Conservation (phyloP, 1,139 yeast genomes). For the Meyerozyma sp. region DNA sequence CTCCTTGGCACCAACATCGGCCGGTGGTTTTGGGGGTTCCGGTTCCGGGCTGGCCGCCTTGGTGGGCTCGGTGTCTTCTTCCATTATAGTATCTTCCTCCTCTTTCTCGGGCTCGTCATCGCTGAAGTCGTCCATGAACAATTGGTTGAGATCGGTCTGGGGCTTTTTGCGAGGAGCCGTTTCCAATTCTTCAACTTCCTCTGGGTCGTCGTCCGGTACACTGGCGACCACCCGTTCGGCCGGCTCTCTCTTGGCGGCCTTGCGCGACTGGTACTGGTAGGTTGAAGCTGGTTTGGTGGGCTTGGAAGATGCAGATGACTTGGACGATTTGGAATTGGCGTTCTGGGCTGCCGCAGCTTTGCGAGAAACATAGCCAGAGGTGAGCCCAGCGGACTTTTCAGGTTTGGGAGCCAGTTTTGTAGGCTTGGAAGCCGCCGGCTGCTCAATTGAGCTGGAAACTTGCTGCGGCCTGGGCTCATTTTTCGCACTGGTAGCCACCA, state of each 20-base stretch:
- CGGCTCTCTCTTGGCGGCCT: conserved; percentile 24
- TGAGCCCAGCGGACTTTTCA: conserved; percentile 14
- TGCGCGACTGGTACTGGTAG: conserved; percentile 38
- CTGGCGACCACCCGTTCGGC: conserved; percentile 36
- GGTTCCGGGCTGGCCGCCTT: too few species aligned
- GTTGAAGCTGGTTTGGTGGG: conserved; percentile 3
- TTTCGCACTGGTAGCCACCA: conserved; percentile 10
- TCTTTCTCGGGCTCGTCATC: conserved; percentile 6
- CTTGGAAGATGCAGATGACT: background rate
- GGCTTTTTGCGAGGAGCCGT: conserved; percentile 5
- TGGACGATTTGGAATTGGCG: background rate
- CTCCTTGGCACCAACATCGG: background rate
- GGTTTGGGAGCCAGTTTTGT: conserved; percentile 5
- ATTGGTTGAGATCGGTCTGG: conserved; percentile 10
- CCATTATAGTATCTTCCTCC: conserved; percentile 3
- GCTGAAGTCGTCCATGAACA: conserved; percentile 18
- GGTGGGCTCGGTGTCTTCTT: background rate
- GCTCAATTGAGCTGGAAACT: background rate
- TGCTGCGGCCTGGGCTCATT: background rate
- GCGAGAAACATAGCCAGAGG: conserved; percentile 25
- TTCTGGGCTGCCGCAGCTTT: conserved; percentile 12
- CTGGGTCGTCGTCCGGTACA: conserved; percentile 12
- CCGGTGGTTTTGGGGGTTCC: too few species aligned
- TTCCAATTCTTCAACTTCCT: conserved; percentile 8
- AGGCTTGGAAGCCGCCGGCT: background rate